Evolutionary conservation across 257 asterid genomes (phyloP).

Genomic region (Nemophila menziesii): DNA sequence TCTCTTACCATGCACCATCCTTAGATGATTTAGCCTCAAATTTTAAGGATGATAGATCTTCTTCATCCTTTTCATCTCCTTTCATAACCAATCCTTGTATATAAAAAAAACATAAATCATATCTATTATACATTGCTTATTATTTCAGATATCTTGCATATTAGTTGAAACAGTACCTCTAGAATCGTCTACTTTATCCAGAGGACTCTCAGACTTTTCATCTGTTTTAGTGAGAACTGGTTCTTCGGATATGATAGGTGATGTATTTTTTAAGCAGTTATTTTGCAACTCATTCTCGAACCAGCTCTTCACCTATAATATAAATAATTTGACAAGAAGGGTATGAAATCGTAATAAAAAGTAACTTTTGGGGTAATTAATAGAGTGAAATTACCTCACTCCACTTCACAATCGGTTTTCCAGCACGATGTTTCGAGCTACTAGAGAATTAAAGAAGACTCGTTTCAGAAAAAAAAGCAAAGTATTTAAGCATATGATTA

Average conservation of each 20-base stretch:
- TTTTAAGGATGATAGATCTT: constrained; percentile 43
- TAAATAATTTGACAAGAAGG: constrained; percentile 8
- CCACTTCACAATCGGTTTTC: constrained; percentile 74
- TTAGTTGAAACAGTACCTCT: constrained; percentile 20
- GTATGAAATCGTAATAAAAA: constrained; percentile 1
- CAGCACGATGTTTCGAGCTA: constrained; percentile 75
- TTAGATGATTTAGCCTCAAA: constrained; percentile 71
- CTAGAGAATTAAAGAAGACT: constrained; percentile 34
- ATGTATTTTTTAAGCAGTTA: constrained; percentile 17
- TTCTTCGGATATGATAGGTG: constrained; percentile 17
- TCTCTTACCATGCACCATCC: constrained; percentile 86
- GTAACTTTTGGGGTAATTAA: constrained; percentile 8
- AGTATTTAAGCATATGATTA: constrained; percentile 9
- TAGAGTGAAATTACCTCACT: constrained; percentile 42
- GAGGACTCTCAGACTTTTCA: constrained; percentile 11
- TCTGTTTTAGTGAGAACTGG: constrained; percentile 20
- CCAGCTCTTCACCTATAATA: constrained; percentile 60
- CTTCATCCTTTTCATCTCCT: constrained; percentile 39
- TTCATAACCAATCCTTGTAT: constrained; percentile 3
- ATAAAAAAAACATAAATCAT: neutral
- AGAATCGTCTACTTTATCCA: neutral
- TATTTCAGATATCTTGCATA: constrained; percentile 1
- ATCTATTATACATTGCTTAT: neutral
- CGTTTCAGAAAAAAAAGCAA: no score
- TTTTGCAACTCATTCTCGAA: constrained; percentile 40